Base-by-base conservation (phyloP, 495 filamentous ascomycete genomes). In the Talaromyces thailandensis region DNA sequence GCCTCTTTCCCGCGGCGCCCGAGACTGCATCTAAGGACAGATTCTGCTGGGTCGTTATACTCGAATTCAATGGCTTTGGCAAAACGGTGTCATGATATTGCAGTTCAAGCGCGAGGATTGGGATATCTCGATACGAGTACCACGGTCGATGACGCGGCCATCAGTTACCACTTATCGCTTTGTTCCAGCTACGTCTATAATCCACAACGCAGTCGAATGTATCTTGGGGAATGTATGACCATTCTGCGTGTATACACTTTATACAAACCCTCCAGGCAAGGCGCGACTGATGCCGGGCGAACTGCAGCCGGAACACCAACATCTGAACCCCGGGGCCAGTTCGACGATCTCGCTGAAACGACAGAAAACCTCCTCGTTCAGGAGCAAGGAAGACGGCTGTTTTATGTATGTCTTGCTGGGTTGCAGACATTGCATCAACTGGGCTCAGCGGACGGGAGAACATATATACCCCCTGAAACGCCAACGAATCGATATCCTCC, bases 1-100 rank as follows among this genome's bases (percentile, higher is more conserved):
- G 87, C 90, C 1, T 92, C 89, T 0, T 95, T 93, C 66, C 92
- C 92, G 3, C 78, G 90, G n/a, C 85, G 86, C 63, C 89, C 88
- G 2, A 81, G 86, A 62, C 68, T 84, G 24, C 87, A 90, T 62
- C 76, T 95, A 63, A 88, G 86, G 64, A 78, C 83, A 0, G 85
- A 87, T 62, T 70, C 69, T 2, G 73, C 78, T 57, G 71, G 71
- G 52, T 64, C 65, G 7, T 71, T 74, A 21, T 79, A 77, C 32
- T 87, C 88, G 3, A 88, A 86, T 37, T 86, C 89, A 23, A 82
- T 89, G 62, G 80, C 82, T 14, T 73, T 96, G 65, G 85, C 93
- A 9, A 85, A 89, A 31, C 77, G 84, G 45, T 96, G 91, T 66
- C 86, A 89, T 58, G 78, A 84, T 31, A 77, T 94, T 28, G 88